Evolutionary conservation across 495 filamentous ascomycete genomes (phyloP), one percentile per base, ranked within the genome.

Genomic region (Penicillium verhagenii): DNA sequence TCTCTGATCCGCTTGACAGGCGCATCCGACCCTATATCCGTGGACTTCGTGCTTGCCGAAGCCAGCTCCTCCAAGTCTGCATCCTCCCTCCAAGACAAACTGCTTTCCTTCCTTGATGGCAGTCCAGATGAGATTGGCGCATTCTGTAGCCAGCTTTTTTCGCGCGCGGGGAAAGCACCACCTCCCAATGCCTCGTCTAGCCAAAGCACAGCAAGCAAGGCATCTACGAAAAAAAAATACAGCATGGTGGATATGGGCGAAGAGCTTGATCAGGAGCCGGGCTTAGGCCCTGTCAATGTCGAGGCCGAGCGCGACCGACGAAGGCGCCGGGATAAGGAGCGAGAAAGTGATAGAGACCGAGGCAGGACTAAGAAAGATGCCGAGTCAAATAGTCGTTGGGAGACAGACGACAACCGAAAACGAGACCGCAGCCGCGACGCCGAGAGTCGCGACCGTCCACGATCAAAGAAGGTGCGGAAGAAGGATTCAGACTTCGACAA

Each of bases 161-260:
- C 65, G 7, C 76, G 82, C 13, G 70, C 80, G 28, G 66, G 71
- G 19, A 66, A 67, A 55, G 62, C 60, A 47, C 61, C 60, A 51
- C 51, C 52, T 9, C 47, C 61, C 26, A 58, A 29, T 19, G 45
- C 50, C 10, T 42, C 56, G 6, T 14, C 31, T 3, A 20, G 57
- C 24, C 56, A 54, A 26, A 47, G 43, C 21, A 21, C 58, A 29
- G 25, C 53, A 23, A 50, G 50, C 13, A 59, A 54, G 33, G 63
- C 66, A 52, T 60, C 64, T 1, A 51, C 65, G 43, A 79, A 72
- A 63, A 94, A 91, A 71, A 87, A 84, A 61, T 96, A 96, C 68
- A 81, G 85, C 9, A 79, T 96, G 20, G 75, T 96, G 35, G 86
- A 91, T 10, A 95, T 95, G 91, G 88, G 87, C 43, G 89, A 90